Base-by-base conservation (phyloP, 768 basidiomycete genomes). In the Phylloporus arenicola region DNA sequence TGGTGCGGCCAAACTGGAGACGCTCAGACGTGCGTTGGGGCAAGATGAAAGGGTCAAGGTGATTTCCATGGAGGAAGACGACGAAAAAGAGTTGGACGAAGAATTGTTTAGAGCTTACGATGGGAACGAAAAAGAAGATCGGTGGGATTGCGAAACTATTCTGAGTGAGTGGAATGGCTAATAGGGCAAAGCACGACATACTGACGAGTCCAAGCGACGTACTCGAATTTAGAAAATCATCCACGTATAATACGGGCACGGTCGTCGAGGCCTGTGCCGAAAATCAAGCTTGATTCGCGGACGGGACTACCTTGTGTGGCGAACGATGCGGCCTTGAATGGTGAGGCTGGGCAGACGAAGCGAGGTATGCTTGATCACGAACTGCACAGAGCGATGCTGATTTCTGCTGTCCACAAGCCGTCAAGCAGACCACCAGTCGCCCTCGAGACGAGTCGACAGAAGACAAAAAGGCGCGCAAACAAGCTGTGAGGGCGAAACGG, bases 91-190 rank as follows among this genome's bases (percentile, higher is more conserved):
- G 30, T 68, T 69, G 3, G 76, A 73, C 43, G 71, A 70, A 6
- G 69, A 67, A n/a, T 63, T 79, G 30, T 68, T 73, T 24, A 66
- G 72, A 53, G 69, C 69, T 6, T 63, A 70, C 11, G 55, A 71
- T 48, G 52, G 67, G 45, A 56, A 56, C 7, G 78, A 82, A 57
- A 80, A 82, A 48, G 82, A 86, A 57, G 84, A 87, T 55, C 72
- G 82, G 40, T 99, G 96, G 96, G 96, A 99, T 64, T 94, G 90
- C 54, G 94, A 99, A 68, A 96, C 92, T 1, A 88, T 99, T 34
- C 73, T 99, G 3, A 84, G 95, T 95, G 67, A 66, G 88, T 77
- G 12, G 41, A 3, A 20, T 17, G 2, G 25, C 10, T 17, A 31
- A 14, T 17, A 14, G 3, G 24, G 20, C 40, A 24, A 2, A 24